Conservation (phyloP, 306 rosid genomes). For the Elaeagnus macrophylla region DNA sequence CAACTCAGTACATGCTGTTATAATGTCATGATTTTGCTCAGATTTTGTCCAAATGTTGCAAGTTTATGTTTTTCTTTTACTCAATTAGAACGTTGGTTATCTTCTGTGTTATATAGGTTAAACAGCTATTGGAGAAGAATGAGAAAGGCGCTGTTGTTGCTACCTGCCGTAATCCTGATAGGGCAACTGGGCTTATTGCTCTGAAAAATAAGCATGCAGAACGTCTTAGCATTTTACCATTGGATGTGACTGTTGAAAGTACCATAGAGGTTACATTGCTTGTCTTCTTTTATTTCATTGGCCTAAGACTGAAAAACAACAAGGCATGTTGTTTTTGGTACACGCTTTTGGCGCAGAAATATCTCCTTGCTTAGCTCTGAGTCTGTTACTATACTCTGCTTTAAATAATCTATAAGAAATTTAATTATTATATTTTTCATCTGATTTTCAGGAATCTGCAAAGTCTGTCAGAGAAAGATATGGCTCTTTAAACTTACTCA, state of each 20-base stretch:
- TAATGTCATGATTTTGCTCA: not conserved
- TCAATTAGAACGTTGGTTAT: not conserved
- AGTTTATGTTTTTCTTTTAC: not conserved
- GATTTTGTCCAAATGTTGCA: not conserved
- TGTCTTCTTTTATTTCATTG: not conserved
- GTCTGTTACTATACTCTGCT: no score
- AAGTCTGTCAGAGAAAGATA: conserved; percentile 51
- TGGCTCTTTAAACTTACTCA: conserved; percentile 77
- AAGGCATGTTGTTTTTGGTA: no score
- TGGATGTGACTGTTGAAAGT: conserved; percentile 75
- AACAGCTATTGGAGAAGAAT: conserved; percentile 62
- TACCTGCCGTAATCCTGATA: conserved; percentile 71
- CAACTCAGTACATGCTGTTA: not conserved
- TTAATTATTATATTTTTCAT: not conserved
- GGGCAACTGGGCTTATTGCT: conserved; percentile 50
- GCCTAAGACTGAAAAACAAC: not conserved
- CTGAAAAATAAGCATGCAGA: conserved; percentile 52
- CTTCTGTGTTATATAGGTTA: conserved; percentile 44
- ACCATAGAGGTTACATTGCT: conserved; percentile 60
- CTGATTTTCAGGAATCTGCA: conserved; percentile 64
- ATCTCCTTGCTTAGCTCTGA: no score
- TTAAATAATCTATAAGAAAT: not conserved
- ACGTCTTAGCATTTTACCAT: conserved; percentile 47
- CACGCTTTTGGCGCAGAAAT: no score
- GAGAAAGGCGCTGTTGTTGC: conserved; percentile 75